phyloP scores from a whole-genome alignment of 1,284 basidiomycete genomes.

The Waitea zeae region DNA sequence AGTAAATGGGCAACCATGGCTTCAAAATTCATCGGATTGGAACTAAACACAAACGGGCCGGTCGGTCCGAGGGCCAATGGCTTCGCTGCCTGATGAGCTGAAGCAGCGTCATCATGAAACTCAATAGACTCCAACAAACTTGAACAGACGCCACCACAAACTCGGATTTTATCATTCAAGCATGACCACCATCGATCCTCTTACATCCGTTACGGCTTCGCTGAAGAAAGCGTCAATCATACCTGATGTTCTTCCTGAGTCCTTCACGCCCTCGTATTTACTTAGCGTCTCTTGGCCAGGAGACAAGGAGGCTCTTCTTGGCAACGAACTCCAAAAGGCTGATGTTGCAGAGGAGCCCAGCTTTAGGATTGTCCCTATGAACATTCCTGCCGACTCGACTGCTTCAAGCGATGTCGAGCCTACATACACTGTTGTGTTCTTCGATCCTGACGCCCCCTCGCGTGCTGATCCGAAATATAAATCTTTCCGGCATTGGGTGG shows the following conservation, averaged over 20 bases:
- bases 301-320: conserved; percentile 28
- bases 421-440: conserved; percentile 45
- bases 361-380: conserved; percentile 29
- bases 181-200: conserved; percentile 7
- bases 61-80: too few relatives aligned
- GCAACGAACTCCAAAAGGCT: conserved; percentile 26
- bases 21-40: too few relatives aligned
- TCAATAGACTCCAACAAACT: too few relatives aligned
- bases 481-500: conserved; percentile 51
- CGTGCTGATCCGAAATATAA: conserved; percentile 32
- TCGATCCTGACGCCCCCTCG: conserved; percentile 54
- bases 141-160: too few relatives aligned
- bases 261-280: conserved; percentile 29
- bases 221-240: conserved; percentile 18
- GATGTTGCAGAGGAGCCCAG: conserved; percentile 34
- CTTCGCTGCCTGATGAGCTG: too few relatives aligned
- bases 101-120: too few relatives aligned
- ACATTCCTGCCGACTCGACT: conserved; percentile 15
- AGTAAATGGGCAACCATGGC: too few relatives aligned
- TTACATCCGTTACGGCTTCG: conserved; percentile 5
- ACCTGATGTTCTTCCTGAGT: conserved; percentile 36
- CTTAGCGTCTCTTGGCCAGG: conserved; percentile 34
- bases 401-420: conserved; percentile 9
- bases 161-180: too few relatives aligned
- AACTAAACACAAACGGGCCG: too few relatives aligned